phyloP scores from a whole-genome alignment of 2,329 filamentous ascomycete genomes.

The Aspergillus fischeri region DNA sequence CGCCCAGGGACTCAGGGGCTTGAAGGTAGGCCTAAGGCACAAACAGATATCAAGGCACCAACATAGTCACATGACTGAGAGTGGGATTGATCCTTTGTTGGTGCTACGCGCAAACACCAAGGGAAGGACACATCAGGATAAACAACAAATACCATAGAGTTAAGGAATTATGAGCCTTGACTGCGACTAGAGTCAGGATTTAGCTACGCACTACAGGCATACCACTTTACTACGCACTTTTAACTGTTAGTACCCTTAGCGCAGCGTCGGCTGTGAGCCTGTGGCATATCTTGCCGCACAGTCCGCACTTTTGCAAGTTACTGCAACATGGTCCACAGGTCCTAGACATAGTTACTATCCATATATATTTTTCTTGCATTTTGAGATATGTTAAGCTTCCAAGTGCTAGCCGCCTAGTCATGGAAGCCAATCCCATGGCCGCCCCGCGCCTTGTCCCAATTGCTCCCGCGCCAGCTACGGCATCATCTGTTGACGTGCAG shows the following conservation, averaged over 20 bases:
- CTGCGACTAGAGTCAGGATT: background rate
- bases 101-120: background rate
- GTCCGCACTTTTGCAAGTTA: background rate
- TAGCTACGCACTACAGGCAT: background rate
- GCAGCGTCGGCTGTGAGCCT: background rate
- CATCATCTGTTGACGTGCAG: background rate
- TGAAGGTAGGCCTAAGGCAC: too few species aligned
- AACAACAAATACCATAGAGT: background rate
- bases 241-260: background rate
- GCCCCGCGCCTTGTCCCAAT: background rate
- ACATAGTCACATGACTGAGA: too few species aligned
- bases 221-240: background rate
- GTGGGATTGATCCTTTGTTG: too few species aligned
- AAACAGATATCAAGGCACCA: too few species aligned
- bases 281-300: background rate
- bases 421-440: background rate
- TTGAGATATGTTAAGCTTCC: background rate
- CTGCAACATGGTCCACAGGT: background rate
- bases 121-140: background rate
- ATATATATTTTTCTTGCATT: background rate
- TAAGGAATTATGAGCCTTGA: background rate
- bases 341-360: background rate
- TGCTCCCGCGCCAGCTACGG: slow-evolving; percentile 2
- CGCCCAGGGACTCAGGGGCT: too few species aligned
- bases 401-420: background rate